Evolutionary conservation across 345 rosid species (phyloP), one percentile per base, ranked within the genome.

Genomic region (Pistacia atlantica): DNA sequence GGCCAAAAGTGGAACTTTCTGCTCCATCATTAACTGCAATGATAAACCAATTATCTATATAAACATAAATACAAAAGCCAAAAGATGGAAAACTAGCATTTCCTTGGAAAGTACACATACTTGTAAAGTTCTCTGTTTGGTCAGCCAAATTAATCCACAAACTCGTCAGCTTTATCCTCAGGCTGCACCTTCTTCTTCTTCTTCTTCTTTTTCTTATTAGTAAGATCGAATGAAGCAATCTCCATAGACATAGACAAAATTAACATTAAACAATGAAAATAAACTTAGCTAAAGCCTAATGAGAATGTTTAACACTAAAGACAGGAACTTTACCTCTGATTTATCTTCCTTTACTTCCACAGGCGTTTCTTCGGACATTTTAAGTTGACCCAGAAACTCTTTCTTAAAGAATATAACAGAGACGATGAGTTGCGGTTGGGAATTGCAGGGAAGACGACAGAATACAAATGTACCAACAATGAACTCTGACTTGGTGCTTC

Each of bases 141-240:
- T 31, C 33, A 31, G 33, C 33, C 33, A 31, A 31, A 31, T 31
- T 31, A 31, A 31, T 31, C 33, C 33, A 31, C 2, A 38, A 38
- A 38, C 5, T 38, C 42, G 7, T 38, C 42, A 38, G 42, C 42
- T 38, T 38, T 6, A 38, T 38, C 97, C 46, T 42, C 8, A 42
- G 75, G 90, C 94, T 0, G 81, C 69, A 49, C 84, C 77, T 8
- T 91, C 97, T 75, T 89, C 78, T 90, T 93, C 78, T 90, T 93
- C 93, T 96, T 96, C 88, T 96, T 96, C 92, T 96, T 96, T 81
- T 96, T 96, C 89, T 96, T 96, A 71, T 93, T 93, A 63, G 93
- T 78, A 18, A 97, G 97, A 82, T 96, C 97, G 60, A 93, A 96
- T 5, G 97, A 93, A 11, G 90, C 86, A 71, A 90, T 84, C 97